Conservation (phyloP, 805 yeast species). For the Cephaloascus albidus region DNA sequence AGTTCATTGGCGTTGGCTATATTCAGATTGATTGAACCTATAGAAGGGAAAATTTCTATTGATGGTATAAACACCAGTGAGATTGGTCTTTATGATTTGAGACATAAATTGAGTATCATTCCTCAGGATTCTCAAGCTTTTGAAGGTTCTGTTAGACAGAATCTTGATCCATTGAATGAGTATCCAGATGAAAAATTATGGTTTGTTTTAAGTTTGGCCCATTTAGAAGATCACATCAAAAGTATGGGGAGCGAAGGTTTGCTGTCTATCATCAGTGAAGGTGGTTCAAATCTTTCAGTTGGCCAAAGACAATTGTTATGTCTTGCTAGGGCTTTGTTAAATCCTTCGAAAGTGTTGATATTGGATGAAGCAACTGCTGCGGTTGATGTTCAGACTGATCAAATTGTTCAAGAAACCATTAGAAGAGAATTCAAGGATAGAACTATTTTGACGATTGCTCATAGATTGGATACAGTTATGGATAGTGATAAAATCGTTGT, state of each 20-base stretch:
- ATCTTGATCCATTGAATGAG: slow-evolving; percentile 71
- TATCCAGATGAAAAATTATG: slow-evolving; percentile 75
- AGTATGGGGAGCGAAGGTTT: slow-evolving; percentile 34
- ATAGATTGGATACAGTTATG: slow-evolving; percentile 77
- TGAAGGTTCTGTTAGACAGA: slow-evolving; percentile 78
- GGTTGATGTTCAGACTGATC: slow-evolving; percentile 81
- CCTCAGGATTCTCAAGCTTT: slow-evolving; percentile 94
- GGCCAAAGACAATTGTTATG: slow-evolving; percentile 58
- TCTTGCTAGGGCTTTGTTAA: slow-evolving; percentile 67
- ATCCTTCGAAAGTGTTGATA: slow-evolving; percentile 45
- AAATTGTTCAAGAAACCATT: slow-evolving; percentile 71
- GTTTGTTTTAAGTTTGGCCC: slow-evolving; percentile 71
- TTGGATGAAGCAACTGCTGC: slow-evolving; percentile 45
- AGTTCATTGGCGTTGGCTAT: slow-evolving; percentile 77
- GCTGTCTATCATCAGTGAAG: slow-evolving; percentile 21
- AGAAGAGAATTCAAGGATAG: slow-evolving; percentile 61
- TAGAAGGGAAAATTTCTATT: slow-evolving; percentile 58
- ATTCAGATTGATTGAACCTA: slow-evolving; percentile 76
- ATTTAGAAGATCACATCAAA: slow-evolving; percentile 57
- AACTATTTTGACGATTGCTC: slow-evolving; percentile 85
- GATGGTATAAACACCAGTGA: slow-evolving; percentile 59
- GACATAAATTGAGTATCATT: slow-evolving; percentile 72
- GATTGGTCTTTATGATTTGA: slow-evolving; percentile 70
- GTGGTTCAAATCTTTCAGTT: slow-evolving; percentile 39
- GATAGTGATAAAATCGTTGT: slow-evolving; percentile 77